phyloP scores from a whole-genome alignment of 495 filamentous ascomycete species.

The Lophium mytilinum region DNA sequence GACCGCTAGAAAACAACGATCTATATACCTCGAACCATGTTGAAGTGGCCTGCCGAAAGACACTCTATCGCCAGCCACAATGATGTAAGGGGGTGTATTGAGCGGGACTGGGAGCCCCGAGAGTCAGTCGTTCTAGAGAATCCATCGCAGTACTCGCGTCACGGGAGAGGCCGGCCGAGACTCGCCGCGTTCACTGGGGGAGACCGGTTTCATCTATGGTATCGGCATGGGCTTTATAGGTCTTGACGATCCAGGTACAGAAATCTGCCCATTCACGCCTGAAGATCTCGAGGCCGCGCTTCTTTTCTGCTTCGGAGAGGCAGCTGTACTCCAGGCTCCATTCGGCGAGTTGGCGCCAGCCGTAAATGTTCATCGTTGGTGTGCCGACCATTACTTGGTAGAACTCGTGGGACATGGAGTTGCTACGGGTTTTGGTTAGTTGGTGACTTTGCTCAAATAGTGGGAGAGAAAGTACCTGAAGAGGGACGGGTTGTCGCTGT shows the following conservation, averaged over 20 bases:
- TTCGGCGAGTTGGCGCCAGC: constrained; percentile 35
- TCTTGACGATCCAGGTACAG: constrained; percentile 20
- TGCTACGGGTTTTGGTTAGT: constrained; percentile 22
- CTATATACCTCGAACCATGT: too few species aligned
- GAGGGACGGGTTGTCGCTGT: constrained; percentile 36
- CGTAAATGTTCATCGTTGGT: constrained; percentile 30
- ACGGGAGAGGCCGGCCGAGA: too few species aligned
- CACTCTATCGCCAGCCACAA: too few species aligned
- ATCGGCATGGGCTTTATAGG: too few species aligned
- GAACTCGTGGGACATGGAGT: constrained; percentile 34
- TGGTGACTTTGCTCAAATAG: neutral
- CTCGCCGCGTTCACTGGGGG: too few species aligned
- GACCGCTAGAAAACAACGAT: too few species aligned
- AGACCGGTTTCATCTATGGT: too few species aligned
- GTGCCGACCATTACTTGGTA: constrained; percentile 38
- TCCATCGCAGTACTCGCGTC: too few species aligned
- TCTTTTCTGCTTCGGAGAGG: constrained; percentile 21
- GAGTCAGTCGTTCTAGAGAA: too few species aligned
- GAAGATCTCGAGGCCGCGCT: constrained; percentile 21
- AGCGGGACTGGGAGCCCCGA: too few species aligned
- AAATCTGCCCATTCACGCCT: constrained; percentile 27
- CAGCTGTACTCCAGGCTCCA: constrained; percentile 36
- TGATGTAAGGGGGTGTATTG: too few species aligned
- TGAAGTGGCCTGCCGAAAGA: too few species aligned
- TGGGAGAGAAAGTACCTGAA: constrained; percentile 26